These are phyloP conservation scores for Neonectria ditissima DNA, from an alignment of 2,329 filamentous ascomycete species.

Conservation along the genomic window DNA sequence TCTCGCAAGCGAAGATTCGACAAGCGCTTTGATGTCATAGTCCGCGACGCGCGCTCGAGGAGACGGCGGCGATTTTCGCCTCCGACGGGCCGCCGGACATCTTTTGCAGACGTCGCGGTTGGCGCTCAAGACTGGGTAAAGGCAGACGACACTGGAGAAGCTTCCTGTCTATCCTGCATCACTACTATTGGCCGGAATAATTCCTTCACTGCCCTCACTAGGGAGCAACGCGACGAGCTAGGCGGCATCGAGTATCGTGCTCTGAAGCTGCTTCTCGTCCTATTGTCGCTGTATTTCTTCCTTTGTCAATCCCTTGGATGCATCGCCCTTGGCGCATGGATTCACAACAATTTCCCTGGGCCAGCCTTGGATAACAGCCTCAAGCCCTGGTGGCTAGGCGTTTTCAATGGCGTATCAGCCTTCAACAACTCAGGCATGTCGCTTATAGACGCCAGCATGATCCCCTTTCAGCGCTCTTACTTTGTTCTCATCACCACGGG, in stretches of 20 bases:
- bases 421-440: constrained; percentile 13
- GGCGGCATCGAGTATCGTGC: constrained; percentile 16
- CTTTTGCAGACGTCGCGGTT: no score
- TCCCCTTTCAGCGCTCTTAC: constrained; percentile 2
- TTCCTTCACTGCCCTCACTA: background rate
- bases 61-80: background rate
- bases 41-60: background rate
- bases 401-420: constrained; percentile 4
- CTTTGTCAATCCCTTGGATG: constrained; percentile 2
- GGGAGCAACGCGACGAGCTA: background rate
- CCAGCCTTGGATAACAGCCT: background rate
- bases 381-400: constrained; percentile 9
- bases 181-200: background rate
- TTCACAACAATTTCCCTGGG: background rate
- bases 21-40: background rate
- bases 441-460: constrained; percentile 7
- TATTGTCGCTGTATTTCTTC: constrained; percentile 10
- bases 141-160: background rate
- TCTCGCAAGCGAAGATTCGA: background rate
- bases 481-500: background rate
- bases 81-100: no score
- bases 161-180: background rate
- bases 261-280: constrained; percentile 3
- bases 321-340: constrained; percentile 9
- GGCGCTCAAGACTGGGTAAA: background rate